phyloP scores from a whole-genome alignment of 164 flowering plant genomes.

The Vitis rotundifolia region DNA sequence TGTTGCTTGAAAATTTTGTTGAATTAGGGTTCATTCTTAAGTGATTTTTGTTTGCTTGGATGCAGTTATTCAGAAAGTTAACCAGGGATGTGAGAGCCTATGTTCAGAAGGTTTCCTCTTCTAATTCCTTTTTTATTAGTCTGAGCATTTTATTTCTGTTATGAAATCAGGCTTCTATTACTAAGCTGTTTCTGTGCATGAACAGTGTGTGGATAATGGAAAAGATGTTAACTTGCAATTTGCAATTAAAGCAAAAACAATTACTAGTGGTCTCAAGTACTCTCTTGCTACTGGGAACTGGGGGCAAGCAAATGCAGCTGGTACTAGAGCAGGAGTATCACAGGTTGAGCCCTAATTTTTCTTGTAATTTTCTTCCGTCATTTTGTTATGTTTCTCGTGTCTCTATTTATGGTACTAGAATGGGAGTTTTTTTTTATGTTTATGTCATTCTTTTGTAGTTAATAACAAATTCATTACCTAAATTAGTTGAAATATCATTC shows the following conservation, averaged over 20 bases:
- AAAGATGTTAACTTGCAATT: slow-evolving; percentile 94
- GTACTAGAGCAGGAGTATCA: slow-evolving; percentile 98
- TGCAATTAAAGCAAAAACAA: slow-evolving; percentile 96
- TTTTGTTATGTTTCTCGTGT: background rate
- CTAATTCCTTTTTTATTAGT: background rate
- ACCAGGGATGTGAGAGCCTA: slow-evolving; percentile 94
- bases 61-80: slow-evolving; percentile 93
- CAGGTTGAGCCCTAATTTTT: slow-evolving; percentile 52
- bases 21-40: slow-evolving; percentile 4
- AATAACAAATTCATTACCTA: no score
- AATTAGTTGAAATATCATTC: no score
- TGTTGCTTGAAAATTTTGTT: slow-evolving; percentile 9
- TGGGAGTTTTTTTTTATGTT: no score
- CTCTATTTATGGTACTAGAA: no score
- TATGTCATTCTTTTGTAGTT: no score
- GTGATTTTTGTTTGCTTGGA: slow-evolving; percentile 14
- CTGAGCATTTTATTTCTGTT: background rate
- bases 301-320: slow-evolving; percentile 99
- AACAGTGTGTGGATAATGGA: slow-evolving; percentile 94
- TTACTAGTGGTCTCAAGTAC: slow-evolving; percentile 96
- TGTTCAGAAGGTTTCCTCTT: slow-evolving; percentile 75
- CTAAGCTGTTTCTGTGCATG: slow-evolving; percentile 14
- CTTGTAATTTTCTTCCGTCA: background rate
- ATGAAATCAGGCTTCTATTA: background rate
- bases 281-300: slow-evolving; percentile 99